Evolutionary conservation across 108 stramenopile genomes (phyloP), one percentile per base, ranked within the genome.

Genomic region (Cyclostephanos tholiformis): DNA sequence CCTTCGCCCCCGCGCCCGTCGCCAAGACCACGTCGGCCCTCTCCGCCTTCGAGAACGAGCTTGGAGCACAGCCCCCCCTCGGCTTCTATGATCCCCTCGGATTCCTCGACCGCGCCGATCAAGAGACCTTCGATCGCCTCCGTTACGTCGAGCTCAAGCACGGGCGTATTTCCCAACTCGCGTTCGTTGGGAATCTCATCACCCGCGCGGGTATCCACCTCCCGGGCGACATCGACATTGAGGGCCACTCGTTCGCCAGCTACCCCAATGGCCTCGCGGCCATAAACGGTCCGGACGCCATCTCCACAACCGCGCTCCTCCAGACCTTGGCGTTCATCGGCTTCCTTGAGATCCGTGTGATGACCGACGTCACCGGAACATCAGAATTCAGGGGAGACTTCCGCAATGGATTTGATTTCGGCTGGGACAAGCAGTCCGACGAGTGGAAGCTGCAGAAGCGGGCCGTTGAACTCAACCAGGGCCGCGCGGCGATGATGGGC

Each of bases 121-220:
- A 82, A 46, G 84, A 82, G 63, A 70, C 75, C 14, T 85, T 82
- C 73, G 86, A 87, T 46, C 79, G 90, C 65, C 87, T 90, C 68
- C 94, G 94, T 55, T 87, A 83, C 74, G 94, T 89, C 55, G 94
- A 95, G 81, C 71, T 94, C 76, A 95, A 95, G 91, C 96, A 97
- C 88, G 96, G 96, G 62, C 91, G 96, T 61, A 85, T 96, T 61
- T 69, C 91, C 71, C 92, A 92, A 90, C 89, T 96, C 63, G 97
- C 95, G 56, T 85, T 96, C 53, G 79, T 95, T 53, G 97, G 97
- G 58, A 32, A 86, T 65, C 48, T 89, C 46, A 39, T 69, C 64
- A 75, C 80, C 67, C 64, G 67, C 43, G 76, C 71, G 8, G 84
- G 80, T 20, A 35, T 61, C 52, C 79, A 75, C 70, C 76, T 88